Conservation (phyloP, 495 filamentous ascomycete species). For the Acidiella bohemica region DNA sequence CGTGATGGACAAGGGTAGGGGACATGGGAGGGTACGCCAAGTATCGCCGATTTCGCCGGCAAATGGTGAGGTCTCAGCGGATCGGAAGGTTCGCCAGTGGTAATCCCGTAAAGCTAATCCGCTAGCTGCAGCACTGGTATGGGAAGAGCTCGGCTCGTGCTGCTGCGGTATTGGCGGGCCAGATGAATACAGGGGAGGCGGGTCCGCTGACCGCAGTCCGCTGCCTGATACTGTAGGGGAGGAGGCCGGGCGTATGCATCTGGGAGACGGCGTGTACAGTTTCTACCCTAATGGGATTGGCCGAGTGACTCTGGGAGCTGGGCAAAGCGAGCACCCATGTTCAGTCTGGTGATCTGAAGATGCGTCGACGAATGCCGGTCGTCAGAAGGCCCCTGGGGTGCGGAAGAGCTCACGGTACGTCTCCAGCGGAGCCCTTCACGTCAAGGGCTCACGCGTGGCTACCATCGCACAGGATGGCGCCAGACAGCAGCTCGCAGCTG, state of each 20-base stretch:
- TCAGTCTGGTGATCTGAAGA: too few relatives aligned
- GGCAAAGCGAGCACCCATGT: too few relatives aligned
- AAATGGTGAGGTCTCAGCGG: constrained; percentile 10
- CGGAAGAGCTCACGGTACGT: too few relatives aligned
- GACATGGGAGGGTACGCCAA: too few relatives aligned
- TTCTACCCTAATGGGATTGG: too few relatives aligned
- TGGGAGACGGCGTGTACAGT: too few relatives aligned
- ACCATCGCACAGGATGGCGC: constrained; percentile 1
- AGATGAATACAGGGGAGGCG: background rate
- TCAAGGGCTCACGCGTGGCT: constrained; percentile 2
- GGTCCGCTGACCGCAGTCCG: constrained; percentile 1
- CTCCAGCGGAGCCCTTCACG: too few relatives aligned
- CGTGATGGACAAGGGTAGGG: too few relatives aligned
- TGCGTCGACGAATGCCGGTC: too few relatives aligned
- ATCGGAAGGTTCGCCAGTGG: constrained; percentile 11
- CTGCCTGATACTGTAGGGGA: constrained; percentile 13
- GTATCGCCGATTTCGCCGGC: constrained; percentile 15
- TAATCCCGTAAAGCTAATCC: constrained; percentile 12
- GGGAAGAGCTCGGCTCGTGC: constrained; percentile 5
- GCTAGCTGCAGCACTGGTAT: constrained; percentile 16
- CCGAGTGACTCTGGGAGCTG: too few relatives aligned
- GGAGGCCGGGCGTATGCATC: too few relatives aligned
- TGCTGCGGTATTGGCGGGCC: constrained; percentile 17
- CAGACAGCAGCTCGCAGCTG: background rate
- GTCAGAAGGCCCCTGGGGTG: too few relatives aligned